phyloP scores from a whole-genome alignment of 106 monocot species.

The Dendrobium chrysotoxum region DNA sequence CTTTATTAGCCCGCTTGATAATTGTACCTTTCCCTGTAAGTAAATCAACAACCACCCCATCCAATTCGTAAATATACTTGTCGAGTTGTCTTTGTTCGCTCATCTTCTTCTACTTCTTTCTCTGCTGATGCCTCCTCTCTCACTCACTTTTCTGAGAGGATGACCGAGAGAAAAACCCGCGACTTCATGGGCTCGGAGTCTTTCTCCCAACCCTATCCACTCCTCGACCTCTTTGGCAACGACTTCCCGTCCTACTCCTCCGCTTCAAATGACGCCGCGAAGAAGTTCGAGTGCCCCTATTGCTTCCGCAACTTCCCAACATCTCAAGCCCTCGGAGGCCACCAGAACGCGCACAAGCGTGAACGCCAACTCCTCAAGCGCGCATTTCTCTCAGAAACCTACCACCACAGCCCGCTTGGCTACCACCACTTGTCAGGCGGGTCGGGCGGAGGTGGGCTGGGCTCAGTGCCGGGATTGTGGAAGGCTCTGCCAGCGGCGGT shows the following conservation, averaged over 20 bases:
- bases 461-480: neutral
- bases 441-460: neutral
- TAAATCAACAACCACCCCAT: too few relatives aligned
- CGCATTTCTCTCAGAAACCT: slow-evolving; percentile 5
- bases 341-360: slow-evolving; percentile 68
- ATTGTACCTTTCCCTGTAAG: too few relatives aligned
- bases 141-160: neutral
- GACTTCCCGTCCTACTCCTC: neutral
- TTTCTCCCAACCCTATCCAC: slow-evolving; percentile 56
- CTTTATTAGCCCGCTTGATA: too few relatives aligned
- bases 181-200: slow-evolving; percentile 66
- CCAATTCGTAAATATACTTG: too few relatives aligned
- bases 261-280: neutral
- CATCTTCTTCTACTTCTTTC: too few relatives aligned
- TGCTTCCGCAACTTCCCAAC: slow-evolving; percentile 81
- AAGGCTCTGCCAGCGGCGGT: neutral
- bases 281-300: slow-evolving; percentile 78
- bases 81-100: too few relatives aligned
- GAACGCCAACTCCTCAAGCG: slow-evolving; percentile 70
- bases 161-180: slow-evolving; percentile 20
- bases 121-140: too few relatives aligned
- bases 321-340: slow-evolving; percentile 75
- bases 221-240: slow-evolving; percentile 1
- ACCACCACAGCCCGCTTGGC: neutral
- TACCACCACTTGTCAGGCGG: neutral